These are phyloP conservation scores for Mycena polygramma DNA, from an alignment of 768 basidiomycete species.

Conservation along the genomic window DNA sequence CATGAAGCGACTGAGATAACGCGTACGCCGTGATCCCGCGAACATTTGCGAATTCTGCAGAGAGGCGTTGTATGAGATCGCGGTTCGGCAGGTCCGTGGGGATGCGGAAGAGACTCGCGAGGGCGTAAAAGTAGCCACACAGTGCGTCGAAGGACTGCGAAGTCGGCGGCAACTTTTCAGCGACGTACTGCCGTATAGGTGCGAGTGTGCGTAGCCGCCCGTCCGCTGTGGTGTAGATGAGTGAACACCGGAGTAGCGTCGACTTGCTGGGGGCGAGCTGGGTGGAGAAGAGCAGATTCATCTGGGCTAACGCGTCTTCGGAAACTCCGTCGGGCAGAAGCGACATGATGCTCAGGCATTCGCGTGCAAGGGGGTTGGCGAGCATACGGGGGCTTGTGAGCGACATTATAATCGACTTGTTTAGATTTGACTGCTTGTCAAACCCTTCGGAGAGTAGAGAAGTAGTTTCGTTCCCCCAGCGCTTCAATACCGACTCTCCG, in stretches of 20 bases:
- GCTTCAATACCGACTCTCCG: background rate
- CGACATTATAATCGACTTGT: conserved; percentile 8
- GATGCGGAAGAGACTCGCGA: background rate
- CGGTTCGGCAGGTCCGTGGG: conserved; percentile 24
- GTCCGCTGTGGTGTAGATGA: background rate
- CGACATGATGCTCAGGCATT: background rate
- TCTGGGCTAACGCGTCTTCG: background rate
- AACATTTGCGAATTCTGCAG: conserved; percentile 18
- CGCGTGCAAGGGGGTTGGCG: background rate
- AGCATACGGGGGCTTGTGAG: background rate
- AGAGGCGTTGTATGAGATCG: conserved; percentile 19
- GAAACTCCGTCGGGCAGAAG: background rate
- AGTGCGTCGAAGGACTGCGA: background rate
- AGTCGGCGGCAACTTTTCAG: background rate
- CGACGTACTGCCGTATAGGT: background rate
- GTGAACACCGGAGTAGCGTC: background rate
- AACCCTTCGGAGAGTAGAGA: conserved; percentile 11
- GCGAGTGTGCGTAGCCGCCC: background rate
- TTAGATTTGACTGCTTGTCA: conserved; percentile 12
- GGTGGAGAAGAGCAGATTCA: background rate
- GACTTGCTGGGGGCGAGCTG: background rate
- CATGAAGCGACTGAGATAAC: background rate
- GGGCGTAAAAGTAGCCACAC: conserved; percentile 5
- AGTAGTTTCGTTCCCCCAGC: conserved; percentile 1
- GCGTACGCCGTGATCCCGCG: conserved; percentile 19